Percentiles rank a stretch among this genome's conserved stretches.
These are phyloP conservation scores for Elsinoe necatrix DNA, from an alignment of 2,329 filamentous ascomycete species.

Conservation along the genomic window DNA sequence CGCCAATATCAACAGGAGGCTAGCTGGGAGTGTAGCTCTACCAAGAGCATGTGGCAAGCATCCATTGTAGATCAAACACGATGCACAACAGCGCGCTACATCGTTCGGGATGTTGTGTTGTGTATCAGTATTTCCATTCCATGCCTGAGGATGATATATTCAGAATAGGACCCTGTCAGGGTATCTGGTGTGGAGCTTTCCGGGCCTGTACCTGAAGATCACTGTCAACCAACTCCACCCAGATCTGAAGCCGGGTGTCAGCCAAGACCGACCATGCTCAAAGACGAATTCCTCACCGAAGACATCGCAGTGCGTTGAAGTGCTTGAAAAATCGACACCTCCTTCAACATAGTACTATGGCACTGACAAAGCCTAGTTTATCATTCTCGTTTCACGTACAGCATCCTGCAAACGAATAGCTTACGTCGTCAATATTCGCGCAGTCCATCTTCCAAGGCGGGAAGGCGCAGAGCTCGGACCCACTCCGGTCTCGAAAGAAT, in stretches of 20 bases:
- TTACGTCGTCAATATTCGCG: background rate
- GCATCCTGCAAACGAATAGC: background rate
- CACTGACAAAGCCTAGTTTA: background rate
- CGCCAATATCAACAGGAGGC: too few species aligned
- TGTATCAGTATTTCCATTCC: too few species aligned
- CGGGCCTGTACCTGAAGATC: background rate
- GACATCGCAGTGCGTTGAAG: too few species aligned
- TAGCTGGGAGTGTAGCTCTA: too few species aligned
- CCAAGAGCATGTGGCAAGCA: too few species aligned
- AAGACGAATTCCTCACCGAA: too few species aligned
- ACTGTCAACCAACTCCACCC: background rate
- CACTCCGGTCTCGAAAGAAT: background rate
- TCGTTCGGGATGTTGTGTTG: too few species aligned
- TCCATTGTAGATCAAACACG: too few species aligned
- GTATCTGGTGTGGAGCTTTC: background rate
- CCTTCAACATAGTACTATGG: background rate
- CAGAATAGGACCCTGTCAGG: background rate
- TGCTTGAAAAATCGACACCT: background rate
- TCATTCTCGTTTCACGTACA: background rate
- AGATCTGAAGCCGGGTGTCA: background rate
- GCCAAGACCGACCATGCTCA: background rate
- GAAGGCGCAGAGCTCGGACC: constrained; percentile 1
- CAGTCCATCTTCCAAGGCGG: background rate
- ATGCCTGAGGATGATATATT: background rate
- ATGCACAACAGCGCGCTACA: too few species aligned